Conservation (phyloP, 106 monocot genomes). For the Ottelia alismoides region DNA sequence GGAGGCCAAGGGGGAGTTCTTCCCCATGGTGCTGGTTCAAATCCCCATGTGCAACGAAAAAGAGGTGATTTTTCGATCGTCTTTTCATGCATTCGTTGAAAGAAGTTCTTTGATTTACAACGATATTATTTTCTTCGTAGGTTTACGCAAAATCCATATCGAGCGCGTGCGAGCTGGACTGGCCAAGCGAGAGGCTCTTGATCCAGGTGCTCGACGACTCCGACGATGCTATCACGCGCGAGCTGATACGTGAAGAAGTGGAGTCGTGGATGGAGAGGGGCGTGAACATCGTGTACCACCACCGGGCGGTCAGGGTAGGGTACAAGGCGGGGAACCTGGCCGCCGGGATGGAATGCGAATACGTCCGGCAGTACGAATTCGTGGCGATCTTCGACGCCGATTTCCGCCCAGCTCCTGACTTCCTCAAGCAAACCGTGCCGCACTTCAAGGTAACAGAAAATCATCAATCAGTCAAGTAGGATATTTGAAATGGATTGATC, state of each 20-base stretch:
- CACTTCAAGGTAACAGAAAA: conserved; percentile 69
- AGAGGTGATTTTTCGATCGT: conserved; percentile 10
- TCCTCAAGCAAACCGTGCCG: conserved; percentile 47
- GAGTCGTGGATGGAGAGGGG: conserved; percentile 36
- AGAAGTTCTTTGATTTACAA: conserved; percentile 70
- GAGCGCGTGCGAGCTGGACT: conserved; percentile 41
- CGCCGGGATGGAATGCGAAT: conserved; percentile 53
- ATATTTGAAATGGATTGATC: not conserved
- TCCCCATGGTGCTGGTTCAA: too few relatives aligned
- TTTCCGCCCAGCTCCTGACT: conserved; percentile 46
- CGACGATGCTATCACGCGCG: conserved; percentile 25
- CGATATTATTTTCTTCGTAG: too few relatives aligned
- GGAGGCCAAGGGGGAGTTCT: conserved; percentile 12
- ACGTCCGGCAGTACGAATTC: conserved; percentile 47
- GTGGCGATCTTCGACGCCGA: conserved; percentile 57
- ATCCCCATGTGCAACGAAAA: too few relatives aligned
- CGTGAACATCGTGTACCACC: conserved; percentile 40
- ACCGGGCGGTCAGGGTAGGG: conserved; percentile 41
- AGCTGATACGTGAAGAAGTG: conserved; percentile 41
- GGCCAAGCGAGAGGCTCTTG: conserved; percentile 41
- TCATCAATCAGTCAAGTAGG: too few relatives aligned
- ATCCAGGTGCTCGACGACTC: conserved; percentile 67
- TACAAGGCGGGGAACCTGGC: conserved; percentile 59
- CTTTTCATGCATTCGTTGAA: conserved; percentile 48
- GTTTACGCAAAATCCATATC: conserved; percentile 62